Evolutionary conservation across 176 grass and related monocot genomes (phyloP).

Genomic region (Bothriochloa decipiens): DNA sequence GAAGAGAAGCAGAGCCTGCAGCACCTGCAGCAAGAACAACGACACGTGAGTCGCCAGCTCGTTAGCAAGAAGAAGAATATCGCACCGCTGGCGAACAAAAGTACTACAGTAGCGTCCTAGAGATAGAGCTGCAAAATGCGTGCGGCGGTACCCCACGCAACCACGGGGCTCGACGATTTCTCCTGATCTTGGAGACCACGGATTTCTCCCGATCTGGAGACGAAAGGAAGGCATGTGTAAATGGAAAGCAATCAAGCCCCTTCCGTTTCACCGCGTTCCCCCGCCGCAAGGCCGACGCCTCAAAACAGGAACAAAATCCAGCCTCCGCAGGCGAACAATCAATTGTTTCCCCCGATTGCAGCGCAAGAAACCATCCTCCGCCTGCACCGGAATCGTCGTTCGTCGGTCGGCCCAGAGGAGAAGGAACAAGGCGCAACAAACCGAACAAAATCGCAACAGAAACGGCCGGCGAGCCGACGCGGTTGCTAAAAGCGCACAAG

Average conservation of each 20-base stretch:
- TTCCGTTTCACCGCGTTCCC: neutral
- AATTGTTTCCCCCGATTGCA: neutral
- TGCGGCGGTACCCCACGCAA: neutral
- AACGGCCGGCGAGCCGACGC: neutral
- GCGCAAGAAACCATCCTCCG: neutral
- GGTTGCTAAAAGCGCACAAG: no score
- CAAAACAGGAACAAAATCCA: neutral
- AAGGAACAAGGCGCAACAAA: neutral
- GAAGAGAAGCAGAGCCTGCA: constrained; percentile 34
- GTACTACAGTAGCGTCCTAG: neutral
- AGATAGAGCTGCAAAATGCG: constrained; percentile 15
- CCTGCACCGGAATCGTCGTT: neutral
- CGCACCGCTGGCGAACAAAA: neutral
- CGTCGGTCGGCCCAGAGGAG: neutral
- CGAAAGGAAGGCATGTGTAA: neutral
- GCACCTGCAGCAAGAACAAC: constrained; percentile 23
- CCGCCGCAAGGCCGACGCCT: neutral
- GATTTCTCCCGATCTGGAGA: neutral
- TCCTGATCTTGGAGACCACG: neutral
- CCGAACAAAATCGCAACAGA: no score
- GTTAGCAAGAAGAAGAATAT: neutral
- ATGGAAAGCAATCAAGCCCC: neutral
- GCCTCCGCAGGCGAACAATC: neutral
- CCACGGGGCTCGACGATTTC: neutral
- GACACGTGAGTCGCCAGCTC: neutral